A percentile compares a stretch with the other conserved stretches of the same genome.
Evolutionary conservation across 805 yeast genomes (phyloP).

Genomic region (Scheffersomyces stipitis): DNA sequence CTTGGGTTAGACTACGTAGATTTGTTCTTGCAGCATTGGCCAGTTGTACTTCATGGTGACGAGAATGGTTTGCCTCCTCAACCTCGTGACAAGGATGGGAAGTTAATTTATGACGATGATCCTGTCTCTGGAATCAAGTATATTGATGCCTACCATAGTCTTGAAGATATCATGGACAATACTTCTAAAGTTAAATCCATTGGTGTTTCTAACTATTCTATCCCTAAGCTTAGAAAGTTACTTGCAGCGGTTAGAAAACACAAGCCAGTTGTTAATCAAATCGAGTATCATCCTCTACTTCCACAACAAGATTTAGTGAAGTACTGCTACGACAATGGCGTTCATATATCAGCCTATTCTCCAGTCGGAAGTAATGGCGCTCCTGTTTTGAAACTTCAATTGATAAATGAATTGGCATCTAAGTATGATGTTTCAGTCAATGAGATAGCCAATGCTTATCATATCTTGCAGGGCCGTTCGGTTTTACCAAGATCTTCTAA

Average conservation of each 20-base stretch:
- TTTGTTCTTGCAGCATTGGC: slow-evolving; percentile 51
- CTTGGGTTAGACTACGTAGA: slow-evolving; percentile 48
- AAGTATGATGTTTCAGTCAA: slow-evolving; percentile 54
- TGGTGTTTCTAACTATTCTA: slow-evolving; percentile 58
- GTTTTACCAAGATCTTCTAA: slow-evolving; percentile 73
- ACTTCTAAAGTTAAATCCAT: slow-evolving; percentile 46
- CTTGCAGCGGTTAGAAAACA: slow-evolving; percentile 32
- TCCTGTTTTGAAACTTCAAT: slow-evolving; percentile 54
- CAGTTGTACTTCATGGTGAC: slow-evolving; percentile 41
- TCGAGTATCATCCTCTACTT: slow-evolving; percentile 36
- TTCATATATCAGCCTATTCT: slow-evolving; percentile 53
- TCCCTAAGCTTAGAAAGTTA: slow-evolving; percentile 27
- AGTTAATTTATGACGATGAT: slow-evolving; percentile 32
- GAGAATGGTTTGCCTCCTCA: slow-evolving; percentile 36
- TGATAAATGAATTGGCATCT: slow-evolving; percentile 52
- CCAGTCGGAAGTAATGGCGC: slow-evolving; percentile 69
- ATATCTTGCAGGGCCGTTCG: slow-evolving; percentile 58
- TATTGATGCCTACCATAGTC: slow-evolving; percentile 26
- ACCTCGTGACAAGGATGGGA: slow-evolving; percentile 39
- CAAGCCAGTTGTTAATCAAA: slow-evolving; percentile 56
- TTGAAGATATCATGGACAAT: slow-evolving; percentile 28
- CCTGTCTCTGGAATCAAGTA: slow-evolving; percentile 32
- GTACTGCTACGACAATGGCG: slow-evolving; percentile 35
- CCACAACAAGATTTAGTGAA: slow-evolving; percentile 42
- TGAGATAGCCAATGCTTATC: slow-evolving; percentile 61